Evolutionary conservation across 805 yeast species (phyloP).

Genomic region (Candida anglica): DNA sequence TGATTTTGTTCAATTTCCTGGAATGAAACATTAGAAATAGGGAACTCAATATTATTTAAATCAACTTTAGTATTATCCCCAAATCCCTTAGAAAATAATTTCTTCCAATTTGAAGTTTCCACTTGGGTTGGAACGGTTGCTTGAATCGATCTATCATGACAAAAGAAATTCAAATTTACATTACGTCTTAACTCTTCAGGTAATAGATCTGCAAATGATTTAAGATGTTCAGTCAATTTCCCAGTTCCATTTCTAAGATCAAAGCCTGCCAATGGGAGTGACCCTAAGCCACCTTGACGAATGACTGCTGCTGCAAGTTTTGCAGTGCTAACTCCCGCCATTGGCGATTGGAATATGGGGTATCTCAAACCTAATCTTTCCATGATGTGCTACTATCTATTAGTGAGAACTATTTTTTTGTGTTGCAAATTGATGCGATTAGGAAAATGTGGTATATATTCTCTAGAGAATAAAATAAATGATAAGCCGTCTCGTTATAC

Average conservation of each 20-base stretch:
- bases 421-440: too few species aligned
- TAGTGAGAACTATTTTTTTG: too few species aligned
- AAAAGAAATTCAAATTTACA: constrained; percentile 47
- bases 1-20: constrained; percentile 21
- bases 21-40: constrained; percentile 24
- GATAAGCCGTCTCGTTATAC: too few species aligned
- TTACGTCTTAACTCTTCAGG: constrained; percentile 6
- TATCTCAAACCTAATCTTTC: constrained; percentile 20
- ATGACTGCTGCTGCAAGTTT: constrained; percentile 41
- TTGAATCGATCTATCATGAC: constrained; percentile 27
- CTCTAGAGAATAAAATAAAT: too few species aligned
- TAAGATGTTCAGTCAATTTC: constrained; percentile 7
- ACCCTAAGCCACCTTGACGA: constrained; percentile 48
- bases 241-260: constrained; percentile 19
- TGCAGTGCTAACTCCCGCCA: constrained; percentile 54
- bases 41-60: constrained; percentile 6
- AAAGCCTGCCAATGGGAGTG: constrained; percentile 37
- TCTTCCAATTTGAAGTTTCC: constrained; percentile 20
- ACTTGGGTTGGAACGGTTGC: constrained; percentile 7
- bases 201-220: constrained; percentile 11
- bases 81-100: constrained; percentile 11
- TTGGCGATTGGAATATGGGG: constrained; percentile 55
- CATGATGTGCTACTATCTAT: too few species aligned
- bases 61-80: constrained; percentile 5
- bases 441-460: too few species aligned